Evolutionary conservation across 805 yeast genomes (phyloP).

Genomic region (Metschnikowia similis): DNA sequence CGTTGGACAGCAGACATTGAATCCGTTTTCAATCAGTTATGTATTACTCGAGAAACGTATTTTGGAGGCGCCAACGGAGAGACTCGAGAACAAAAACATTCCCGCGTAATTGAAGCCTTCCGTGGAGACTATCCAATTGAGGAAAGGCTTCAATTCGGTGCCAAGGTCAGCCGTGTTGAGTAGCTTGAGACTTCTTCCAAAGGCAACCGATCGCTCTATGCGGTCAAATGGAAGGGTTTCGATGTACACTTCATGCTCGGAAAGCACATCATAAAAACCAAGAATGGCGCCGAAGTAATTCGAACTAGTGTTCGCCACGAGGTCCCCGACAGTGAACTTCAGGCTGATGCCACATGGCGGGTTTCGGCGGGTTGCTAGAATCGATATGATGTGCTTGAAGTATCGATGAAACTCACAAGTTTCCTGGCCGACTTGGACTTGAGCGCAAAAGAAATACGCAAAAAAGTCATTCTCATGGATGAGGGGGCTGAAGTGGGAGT

Average conservation of each 20-base stretch:
- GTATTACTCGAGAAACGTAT: background rate
- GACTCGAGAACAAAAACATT: constrained; percentile 8
- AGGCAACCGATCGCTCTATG: constrained; percentile 7
- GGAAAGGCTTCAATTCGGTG: background rate
- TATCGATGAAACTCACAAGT: background rate
- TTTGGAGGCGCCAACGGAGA: background rate
- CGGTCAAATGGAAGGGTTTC: constrained; percentile 8
- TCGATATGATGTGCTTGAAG: background rate
- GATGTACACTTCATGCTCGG: background rate
- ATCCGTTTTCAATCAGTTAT: background rate
- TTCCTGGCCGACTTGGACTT: background rate
- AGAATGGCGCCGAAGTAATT: constrained; percentile 10
- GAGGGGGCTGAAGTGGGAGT: constrained; percentile 5
- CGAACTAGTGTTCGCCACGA: constrained; percentile 5
- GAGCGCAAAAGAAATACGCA: constrained; percentile 9
- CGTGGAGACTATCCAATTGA: constrained; percentile 12
- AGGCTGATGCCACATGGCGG: background rate
- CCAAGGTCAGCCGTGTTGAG: constrained; percentile 1
- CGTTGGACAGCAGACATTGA: too few species aligned
- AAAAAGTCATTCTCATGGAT: constrained; percentile 9
- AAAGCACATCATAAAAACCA: background rate
- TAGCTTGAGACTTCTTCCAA: background rate
- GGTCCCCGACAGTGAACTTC: constrained; percentile 2
- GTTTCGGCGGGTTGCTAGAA: background rate
- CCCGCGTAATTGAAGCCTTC: constrained; percentile 11